Percentiles rank a stretch among this genome's conserved stretches.
Evolutionary conservation across 2,329 filamentous ascomycete species (phyloP).

Genomic region (Botrytis sinoallii): DNA sequence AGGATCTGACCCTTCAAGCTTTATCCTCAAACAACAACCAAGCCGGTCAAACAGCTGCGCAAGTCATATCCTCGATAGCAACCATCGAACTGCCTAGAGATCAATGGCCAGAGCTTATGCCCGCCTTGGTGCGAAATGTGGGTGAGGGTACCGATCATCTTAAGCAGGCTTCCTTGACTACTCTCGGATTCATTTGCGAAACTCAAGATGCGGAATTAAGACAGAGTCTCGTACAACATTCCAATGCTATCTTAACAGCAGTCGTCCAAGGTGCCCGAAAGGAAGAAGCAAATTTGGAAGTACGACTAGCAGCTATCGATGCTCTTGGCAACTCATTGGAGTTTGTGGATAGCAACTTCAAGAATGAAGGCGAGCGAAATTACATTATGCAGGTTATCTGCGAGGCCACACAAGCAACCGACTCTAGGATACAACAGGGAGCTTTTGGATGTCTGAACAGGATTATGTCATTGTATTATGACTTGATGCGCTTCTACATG

Average conservation of each 20-base stretch:
- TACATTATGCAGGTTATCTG: conserved; percentile 99
- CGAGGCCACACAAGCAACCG: conserved; percentile 92
- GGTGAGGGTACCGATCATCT: conserved; percentile 80
- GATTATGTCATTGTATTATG: conserved; percentile 98
- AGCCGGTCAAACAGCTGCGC: conserved; percentile 84
- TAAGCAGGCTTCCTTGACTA: conserved; percentile 90
- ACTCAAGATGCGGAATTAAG: conserved; percentile 86
- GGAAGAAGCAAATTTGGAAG: conserved; percentile 88
- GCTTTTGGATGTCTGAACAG: conserved; percentile 97
- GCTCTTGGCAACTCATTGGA: conserved; percentile 95
- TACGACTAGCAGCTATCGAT: conserved; percentile 87
- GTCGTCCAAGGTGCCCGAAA: conserved; percentile 97
- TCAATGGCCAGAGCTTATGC: conserved; percentile 93
- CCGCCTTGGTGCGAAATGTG: conserved; percentile 85
- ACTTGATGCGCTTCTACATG: conserved; percentile 99
- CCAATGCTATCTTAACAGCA: conserved; percentile 95
- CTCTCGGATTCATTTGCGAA: conserved; percentile 99
- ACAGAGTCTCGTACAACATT: conserved; percentile 76
- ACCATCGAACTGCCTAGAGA: conserved; percentile 89
- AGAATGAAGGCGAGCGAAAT: conserved; percentile 97
- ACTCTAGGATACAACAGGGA: conserved; percentile 88
- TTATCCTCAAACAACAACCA: conserved; percentile 74
- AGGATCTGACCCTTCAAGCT: conserved; percentile 85
- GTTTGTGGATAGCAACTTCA: conserved; percentile 97
- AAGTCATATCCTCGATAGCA: conserved; percentile 93